A percentile compares a stretch with the other conserved stretches of the same genome.
These are phyloP conservation scores for Flagelloscypha sp. DNA, from an alignment of 768 basidiomycete species.

Conservation along the genomic window DNA sequence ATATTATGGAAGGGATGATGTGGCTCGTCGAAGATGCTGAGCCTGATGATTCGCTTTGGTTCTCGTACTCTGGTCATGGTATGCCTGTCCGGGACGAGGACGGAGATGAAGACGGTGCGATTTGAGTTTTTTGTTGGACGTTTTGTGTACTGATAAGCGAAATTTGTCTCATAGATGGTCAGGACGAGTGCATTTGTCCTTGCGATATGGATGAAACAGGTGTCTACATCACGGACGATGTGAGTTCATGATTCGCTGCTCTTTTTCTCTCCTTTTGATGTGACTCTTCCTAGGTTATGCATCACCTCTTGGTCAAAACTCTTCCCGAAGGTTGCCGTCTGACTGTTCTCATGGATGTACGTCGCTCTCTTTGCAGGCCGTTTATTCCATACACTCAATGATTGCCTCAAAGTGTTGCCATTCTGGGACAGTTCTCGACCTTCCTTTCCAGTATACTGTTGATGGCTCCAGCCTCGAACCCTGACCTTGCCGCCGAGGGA, in stretches of 20 bases:
- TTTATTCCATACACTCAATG: not conserved
- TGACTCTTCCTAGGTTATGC: slow-evolving; percentile 49
- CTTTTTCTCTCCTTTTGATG: no score
- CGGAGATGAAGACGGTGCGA: slow-evolving; percentile 51
- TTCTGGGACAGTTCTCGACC: slow-evolving; percentile 52
- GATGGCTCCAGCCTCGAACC: no score
- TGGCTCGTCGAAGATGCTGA: slow-evolving; percentile 50
- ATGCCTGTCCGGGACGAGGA: slow-evolving; percentile 54
- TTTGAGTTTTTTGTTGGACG: slow-evolving; percentile 25
- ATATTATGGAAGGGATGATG: slow-evolving; percentile 49
- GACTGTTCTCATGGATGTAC: slow-evolving; percentile 44
- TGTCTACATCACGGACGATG: slow-evolving; percentile 40
- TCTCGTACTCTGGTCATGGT: slow-evolving; percentile 70
- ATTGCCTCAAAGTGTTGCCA: no score
- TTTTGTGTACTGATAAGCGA: slow-evolving; percentile 7
- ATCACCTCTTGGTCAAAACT: slow-evolving; percentile 45
- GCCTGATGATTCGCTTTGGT: slow-evolving; percentile 44
- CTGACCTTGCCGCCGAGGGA: slow-evolving; percentile 3
- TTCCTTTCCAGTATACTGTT: slow-evolving; percentile 5
- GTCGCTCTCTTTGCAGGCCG: slow-evolving; percentile 36
- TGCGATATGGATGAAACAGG: slow-evolving; percentile 39
- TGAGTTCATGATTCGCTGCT: no score
- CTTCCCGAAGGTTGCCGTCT: slow-evolving; percentile 60
- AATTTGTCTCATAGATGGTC: slow-evolving; percentile 68
- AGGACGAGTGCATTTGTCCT: slow-evolving; percentile 34